These are phyloP conservation scores for Globisporangium recalcitrans DNA, from an alignment of 352 stramenopile genomes.

Conservation along the genomic window DNA sequence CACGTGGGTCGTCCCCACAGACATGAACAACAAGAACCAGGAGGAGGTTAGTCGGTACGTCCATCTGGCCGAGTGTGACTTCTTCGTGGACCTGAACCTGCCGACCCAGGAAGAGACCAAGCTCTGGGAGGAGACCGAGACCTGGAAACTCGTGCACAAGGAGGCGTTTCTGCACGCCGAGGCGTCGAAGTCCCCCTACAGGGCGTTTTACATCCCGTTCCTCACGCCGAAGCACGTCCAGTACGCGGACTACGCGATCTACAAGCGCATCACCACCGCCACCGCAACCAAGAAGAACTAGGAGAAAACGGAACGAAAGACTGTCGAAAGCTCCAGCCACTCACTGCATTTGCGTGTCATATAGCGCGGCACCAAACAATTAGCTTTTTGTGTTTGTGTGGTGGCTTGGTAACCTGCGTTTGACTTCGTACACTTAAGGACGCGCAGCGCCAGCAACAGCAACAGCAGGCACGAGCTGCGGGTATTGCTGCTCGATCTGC, in stretches of 20 bases:
- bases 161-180: constrained; percentile 62
- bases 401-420: neutral
- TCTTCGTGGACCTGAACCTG: constrained; percentile 84
- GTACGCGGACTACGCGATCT: constrained; percentile 62
- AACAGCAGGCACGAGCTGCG: constrained; percentile 28
- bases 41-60: constrained; percentile 90
- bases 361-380: neutral
- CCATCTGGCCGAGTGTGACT: constrained; percentile 75
- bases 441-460: constrained; percentile 16
- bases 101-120: constrained; percentile 55
- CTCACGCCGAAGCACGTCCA: constrained; percentile 47
- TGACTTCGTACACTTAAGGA: constrained; percentile 7
- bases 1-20: constrained; percentile 49
- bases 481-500: constrained; percentile 75
- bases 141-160: constrained; percentile 49
- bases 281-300: neutral
- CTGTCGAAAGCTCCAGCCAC: neutral
- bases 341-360: neutral
- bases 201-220: constrained; percentile 75
- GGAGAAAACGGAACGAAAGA: neutral
- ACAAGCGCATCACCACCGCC: constrained; percentile 34
- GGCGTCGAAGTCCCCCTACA: constrained; percentile 52
- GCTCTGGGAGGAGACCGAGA: constrained; percentile 46
- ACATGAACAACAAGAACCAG: constrained; percentile 94
- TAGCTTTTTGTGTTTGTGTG: neutral